Evolutionary conservation across 2,329 filamentous ascomycete species (phyloP).

Genomic region (Triangularia verruculosa): DNA sequence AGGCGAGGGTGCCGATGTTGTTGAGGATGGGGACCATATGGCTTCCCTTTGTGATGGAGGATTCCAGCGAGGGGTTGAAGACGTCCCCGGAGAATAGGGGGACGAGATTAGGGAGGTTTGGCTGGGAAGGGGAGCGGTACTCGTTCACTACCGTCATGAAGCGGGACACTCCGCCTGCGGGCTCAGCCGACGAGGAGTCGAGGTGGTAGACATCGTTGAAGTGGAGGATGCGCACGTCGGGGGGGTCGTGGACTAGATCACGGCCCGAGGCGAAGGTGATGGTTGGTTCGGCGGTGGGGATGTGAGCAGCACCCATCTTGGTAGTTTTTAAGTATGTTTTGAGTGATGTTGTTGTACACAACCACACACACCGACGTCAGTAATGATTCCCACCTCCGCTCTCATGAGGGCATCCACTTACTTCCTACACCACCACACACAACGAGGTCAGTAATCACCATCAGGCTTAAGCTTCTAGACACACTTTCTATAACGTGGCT

Average conservation of each 20-base stretch:
- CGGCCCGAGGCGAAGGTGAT: constrained; percentile 34
- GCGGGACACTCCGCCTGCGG: constrained; percentile 74
- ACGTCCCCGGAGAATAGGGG: constrained; percentile 90
- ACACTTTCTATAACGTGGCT: no score
- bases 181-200: constrained; percentile 71
- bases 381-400: no score
- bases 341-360: no score
- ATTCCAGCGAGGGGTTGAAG: constrained; percentile 88
- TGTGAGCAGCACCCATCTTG: constrained; percentile 19
- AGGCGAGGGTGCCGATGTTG: constrained; percentile 69
- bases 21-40: constrained; percentile 91
- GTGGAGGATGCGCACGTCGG: constrained; percentile 78
- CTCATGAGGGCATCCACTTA: no score
- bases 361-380: no score
- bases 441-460: no score
- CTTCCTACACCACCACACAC: no score
- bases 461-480: no score
- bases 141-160: constrained; percentile 77
- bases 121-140: constrained; percentile 59
- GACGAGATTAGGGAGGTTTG: constrained; percentile 61
- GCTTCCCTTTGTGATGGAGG: constrained; percentile 79
- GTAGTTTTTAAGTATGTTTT: background rate
- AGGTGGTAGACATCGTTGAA: constrained; percentile 96
- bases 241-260: constrained; percentile 34
- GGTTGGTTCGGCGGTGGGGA: constrained; percentile 29